phyloP scores from a whole-genome alignment of 768 basidiomycete species.

The Leccinum subgranulosum region DNA sequence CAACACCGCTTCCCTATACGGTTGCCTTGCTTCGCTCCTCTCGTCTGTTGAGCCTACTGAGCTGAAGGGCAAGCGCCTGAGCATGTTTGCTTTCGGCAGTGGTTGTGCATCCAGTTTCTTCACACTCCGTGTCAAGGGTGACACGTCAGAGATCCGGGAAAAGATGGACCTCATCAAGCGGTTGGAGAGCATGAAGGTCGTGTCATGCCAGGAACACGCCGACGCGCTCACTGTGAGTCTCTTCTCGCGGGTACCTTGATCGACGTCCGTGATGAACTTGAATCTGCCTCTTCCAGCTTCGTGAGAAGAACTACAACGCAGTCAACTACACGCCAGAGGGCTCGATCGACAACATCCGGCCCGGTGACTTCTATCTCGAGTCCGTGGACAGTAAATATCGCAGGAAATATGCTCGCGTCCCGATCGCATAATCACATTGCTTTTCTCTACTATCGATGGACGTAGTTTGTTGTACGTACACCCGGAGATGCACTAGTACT shows the following conservation, averaged over 20 bases:
- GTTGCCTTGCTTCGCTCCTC: constrained; percentile 86
- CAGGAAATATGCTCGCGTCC: constrained; percentile 71
- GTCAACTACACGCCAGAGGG: constrained; percentile 82
- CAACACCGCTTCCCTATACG: constrained; percentile 97
- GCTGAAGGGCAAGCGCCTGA: constrained; percentile 79
- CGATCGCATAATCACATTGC: constrained; percentile 23
- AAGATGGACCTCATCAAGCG: constrained; percentile 81
- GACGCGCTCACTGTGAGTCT: constrained; percentile 66
- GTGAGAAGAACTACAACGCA: constrained; percentile 95
- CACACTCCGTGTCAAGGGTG: constrained; percentile 81
- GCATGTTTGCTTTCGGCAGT: constrained; percentile 94
- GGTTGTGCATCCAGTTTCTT: constrained; percentile 97
- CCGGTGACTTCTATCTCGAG: constrained; percentile 90
- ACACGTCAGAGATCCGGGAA: constrained; percentile 74
- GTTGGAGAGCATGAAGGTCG: constrained; percentile 83
- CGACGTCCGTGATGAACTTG: not conserved
- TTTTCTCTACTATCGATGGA: not conserved
- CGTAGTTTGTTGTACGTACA: not conserved
- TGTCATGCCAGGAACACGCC: constrained; percentile 89
- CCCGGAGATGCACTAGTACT: not conserved
- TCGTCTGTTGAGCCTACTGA: constrained; percentile 66
- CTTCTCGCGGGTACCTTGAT: not conserved
- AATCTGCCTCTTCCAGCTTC: constrained; percentile 55
- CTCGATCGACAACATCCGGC: constrained; percentile 89
- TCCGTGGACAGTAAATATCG: constrained; percentile 88